Percentiles rank a stretch among this genome's conserved stretches.
These are phyloP conservation scores for Gossypium bickii DNA, from an alignment of 345 rosid species.

Conservation along the genomic window DNA sequence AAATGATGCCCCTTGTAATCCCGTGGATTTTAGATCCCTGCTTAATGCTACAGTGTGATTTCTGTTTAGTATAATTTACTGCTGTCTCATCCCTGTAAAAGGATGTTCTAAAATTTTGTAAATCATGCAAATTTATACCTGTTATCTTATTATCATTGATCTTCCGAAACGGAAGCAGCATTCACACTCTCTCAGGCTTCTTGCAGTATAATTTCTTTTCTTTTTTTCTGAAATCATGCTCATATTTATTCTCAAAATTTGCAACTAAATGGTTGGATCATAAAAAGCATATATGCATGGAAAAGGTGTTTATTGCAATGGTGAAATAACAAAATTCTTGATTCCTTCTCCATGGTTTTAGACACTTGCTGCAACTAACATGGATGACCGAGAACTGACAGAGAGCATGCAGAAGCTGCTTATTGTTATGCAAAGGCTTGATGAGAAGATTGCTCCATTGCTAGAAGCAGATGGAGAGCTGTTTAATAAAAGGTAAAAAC, in stretches of 20 bases:
- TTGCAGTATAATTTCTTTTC: neutral
- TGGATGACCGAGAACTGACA: conserved; percentile 79
- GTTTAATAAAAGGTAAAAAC: conserved; percentile 69
- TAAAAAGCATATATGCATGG: neutral
- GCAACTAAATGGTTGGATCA: neutral
- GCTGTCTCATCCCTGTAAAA: neutral
- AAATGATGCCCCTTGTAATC: conserved; percentile 9
- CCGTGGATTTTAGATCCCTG: conserved; percentile 4
- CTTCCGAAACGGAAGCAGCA: neutral
- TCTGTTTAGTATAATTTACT: neutral
- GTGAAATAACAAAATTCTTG: neutral
- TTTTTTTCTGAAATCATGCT: no score
- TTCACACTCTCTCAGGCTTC: neutral
- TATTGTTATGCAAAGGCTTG: conserved; percentile 92
- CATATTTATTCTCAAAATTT: neutral
- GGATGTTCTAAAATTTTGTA: neutral
- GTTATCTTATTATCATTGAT: neutral
- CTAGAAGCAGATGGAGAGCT: conserved; percentile 85
- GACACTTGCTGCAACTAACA: conserved; percentile 88
- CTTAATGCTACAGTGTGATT: neutral
- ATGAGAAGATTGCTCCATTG: conserved; percentile 79
- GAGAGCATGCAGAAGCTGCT: conserved; percentile 91
- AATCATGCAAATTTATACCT: neutral
- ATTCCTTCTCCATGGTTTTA: conserved; percentile 26
- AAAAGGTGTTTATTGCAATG: neutral